phyloP scores from a whole-genome alignment of 1,284 basidiomycete genomes.

The Trichosporon asahii region DNA sequence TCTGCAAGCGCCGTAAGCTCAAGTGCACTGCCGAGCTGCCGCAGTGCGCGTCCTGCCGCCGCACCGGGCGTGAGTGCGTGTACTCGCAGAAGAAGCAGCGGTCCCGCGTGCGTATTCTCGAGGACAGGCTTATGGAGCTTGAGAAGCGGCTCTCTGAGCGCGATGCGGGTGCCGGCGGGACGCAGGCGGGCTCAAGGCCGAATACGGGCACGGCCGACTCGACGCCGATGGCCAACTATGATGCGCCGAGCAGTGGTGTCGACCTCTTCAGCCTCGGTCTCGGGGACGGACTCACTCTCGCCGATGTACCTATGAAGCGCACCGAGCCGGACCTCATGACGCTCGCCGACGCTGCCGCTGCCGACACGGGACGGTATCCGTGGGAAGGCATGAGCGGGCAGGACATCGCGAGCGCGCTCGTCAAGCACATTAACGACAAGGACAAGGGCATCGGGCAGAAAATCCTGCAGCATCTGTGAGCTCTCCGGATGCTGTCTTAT shows the following conservation, averaged over 20 bases:
- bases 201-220: neutral
- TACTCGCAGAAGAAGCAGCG: slow-evolving; percentile 50
- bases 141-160: slow-evolving; percentile 31
- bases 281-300: slow-evolving; percentile 11
- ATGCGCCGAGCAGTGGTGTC: slow-evolving; percentile 14
- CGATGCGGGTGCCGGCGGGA: neutral
- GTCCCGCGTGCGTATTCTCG: slow-evolving; percentile 42
- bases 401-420: slow-evolving; percentile 32
- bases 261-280: slow-evolving; percentile 15
- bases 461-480: slow-evolving; percentile 45
- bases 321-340: slow-evolving; percentile 48
- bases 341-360: slow-evolving; percentile 48
- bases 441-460: slow-evolving; percentile 38
- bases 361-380: slow-evolving; percentile 25
- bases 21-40: slow-evolving; percentile 49
- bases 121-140: slow-evolving; percentile 47
- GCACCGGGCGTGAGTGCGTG: slow-evolving; percentile 41
- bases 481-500: neutral
- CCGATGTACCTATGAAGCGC: slow-evolving; percentile 16
- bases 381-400: slow-evolving; percentile 38
- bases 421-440: slow-evolving; percentile 33
- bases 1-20: slow-evolving; percentile 51
- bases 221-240: slow-evolving; percentile 1
- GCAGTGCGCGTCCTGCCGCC: slow-evolving; percentile 41
- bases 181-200: neutral